Base-by-base conservation (phyloP, 805 yeast genomes). In the Jamesozyma hellenica region DNA sequence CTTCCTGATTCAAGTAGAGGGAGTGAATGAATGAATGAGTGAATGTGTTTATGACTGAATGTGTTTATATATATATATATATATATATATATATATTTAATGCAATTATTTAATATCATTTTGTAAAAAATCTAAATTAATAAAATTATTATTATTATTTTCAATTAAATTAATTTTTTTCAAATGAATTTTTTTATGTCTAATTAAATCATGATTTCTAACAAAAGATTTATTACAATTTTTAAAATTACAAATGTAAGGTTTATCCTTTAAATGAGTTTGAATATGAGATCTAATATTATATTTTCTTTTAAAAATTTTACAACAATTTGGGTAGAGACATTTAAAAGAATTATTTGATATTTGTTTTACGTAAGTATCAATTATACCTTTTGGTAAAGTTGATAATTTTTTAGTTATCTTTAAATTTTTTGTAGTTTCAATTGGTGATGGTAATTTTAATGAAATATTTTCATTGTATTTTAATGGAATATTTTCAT, bases 261-360 rank as follows among this genome's bases (percentile, higher is more conserved):
- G 99, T 46, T 96, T 68, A 59, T 94, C 98, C 57, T 90, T 79
- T 36, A 92, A 64, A 67, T 92, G 99, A 0, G 98, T 92, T 58
- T 92, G 98, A 41, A 92, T 88, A 60, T 92, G 99, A 0, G 96
- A 85, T 45, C 97, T 68, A 11, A 86, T 85, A 53, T 92, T 92
- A 61, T 94, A 94, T 35, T 95, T 70, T 54, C 98, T 71, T 7
- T 87, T 77, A 62, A 92, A 90, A 40, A 72, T 65, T 62, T 92
- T 87, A 9, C 83, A 82, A 63, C 99, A 92, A 40, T 70, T 70
- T 13, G 81, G 74, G 60, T 69, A 90, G 43, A 73, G 69, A 61
- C 99, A 92, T 28, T 77, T 70, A 63, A 72, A 94, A 25, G 72
- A 67, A 44, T 79, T 82, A 36, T 81, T 74, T 47, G 82, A 81